Conservation (phyloP, 768 basidiomycete species). For the Trametes gibbosa region DNA sequence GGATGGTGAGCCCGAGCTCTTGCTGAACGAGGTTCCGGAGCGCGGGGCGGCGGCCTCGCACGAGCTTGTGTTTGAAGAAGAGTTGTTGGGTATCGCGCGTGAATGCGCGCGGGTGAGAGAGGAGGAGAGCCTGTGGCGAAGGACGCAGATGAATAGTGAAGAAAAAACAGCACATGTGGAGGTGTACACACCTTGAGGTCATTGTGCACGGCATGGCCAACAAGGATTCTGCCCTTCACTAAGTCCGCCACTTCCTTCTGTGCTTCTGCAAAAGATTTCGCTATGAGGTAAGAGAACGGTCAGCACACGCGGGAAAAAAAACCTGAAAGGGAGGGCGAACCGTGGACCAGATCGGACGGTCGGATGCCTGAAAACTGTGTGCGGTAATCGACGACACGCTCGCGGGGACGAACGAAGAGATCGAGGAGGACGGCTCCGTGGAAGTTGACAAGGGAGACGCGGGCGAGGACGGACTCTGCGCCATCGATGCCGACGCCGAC, state of each 20-base stretch:
- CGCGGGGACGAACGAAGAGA: slow-evolving; percentile 81
- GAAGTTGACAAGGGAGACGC: slow-evolving; percentile 89
- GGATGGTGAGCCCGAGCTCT: slow-evolving; percentile 78
- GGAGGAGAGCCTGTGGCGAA: slow-evolving; percentile 52
- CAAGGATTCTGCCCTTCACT: slow-evolving; percentile 71
- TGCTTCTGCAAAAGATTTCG: slow-evolving; percentile 74
- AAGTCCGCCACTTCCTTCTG: slow-evolving; percentile 77
- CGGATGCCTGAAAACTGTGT: slow-evolving; percentile 89
- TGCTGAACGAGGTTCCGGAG: slow-evolving; percentile 77
- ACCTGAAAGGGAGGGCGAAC: slow-evolving; percentile 34
- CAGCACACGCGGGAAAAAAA: not conserved
- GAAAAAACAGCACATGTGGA: not conserved
- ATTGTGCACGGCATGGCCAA: slow-evolving; percentile 91
- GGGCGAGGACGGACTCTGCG: slow-evolving; percentile 78
- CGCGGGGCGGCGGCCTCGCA: slow-evolving; percentile 65
- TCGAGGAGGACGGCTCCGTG: slow-evolving; percentile 79
- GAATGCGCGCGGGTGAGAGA: slow-evolving; percentile 64
- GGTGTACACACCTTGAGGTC: slow-evolving; percentile 69
- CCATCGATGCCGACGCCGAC: slow-evolving; percentile 90
- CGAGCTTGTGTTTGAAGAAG: slow-evolving; percentile 56
- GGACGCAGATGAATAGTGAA: not conserved
- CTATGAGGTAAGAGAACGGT: slow-evolving; percentile 40
- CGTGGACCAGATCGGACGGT: slow-evolving; percentile 66
- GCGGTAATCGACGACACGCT: slow-evolving; percentile 88
- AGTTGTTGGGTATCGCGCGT: slow-evolving; percentile 71